Evolutionary conservation across 108 stramenopile genomes (phyloP).

Genomic region (Chaetoceros tenuissimus): DNA sequence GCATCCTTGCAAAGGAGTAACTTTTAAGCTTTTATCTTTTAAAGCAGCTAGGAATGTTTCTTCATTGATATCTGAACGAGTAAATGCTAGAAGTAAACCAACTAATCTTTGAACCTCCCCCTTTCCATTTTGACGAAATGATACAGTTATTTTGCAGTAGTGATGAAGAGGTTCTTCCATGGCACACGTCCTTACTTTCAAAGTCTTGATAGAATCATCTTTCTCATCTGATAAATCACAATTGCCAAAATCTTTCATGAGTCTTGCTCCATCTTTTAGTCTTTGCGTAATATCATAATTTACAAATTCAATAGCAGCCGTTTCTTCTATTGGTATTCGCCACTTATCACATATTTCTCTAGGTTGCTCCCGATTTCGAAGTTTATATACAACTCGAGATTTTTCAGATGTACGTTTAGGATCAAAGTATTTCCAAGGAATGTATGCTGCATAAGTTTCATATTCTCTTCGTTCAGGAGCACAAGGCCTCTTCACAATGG

Average conservation of each 20-base stretch:
- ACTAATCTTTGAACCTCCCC: not conserved
- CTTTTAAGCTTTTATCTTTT: too few relatives aligned
- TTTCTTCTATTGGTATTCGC: conserved; percentile 6
- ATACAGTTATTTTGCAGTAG: conserved; percentile 2
- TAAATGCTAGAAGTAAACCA: too few relatives aligned
- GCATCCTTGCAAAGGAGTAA: too few relatives aligned
- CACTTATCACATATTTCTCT: not conserved
- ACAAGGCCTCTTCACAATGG: conserved; percentile 1
- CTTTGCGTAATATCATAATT: not conserved
- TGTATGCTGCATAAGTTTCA: conserved; percentile 2
- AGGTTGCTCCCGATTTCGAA: not conserved
- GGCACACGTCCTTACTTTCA: not conserved
- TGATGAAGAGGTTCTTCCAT: conserved; percentile 2
- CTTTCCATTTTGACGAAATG: not conserved
- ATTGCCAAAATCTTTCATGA: conserved; percentile 1
- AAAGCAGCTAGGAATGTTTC: too few relatives aligned
- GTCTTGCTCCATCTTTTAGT: conserved; percentile 1
- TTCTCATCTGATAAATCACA: not conserved
- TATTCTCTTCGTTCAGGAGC: not conserved
- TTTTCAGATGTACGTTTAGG: not conserved
- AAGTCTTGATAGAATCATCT: not conserved
- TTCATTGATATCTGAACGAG: too few relatives aligned
- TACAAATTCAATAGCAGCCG: not conserved
- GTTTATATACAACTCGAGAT: not conserved
- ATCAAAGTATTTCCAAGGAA: conserved; percentile 1